Percentiles rank a stretch among this genome's conserved stretches.
Evolutionary conservation across 768 basidiomycete genomes (phyloP).

Genomic region (Mrakia blollopis): DNA sequence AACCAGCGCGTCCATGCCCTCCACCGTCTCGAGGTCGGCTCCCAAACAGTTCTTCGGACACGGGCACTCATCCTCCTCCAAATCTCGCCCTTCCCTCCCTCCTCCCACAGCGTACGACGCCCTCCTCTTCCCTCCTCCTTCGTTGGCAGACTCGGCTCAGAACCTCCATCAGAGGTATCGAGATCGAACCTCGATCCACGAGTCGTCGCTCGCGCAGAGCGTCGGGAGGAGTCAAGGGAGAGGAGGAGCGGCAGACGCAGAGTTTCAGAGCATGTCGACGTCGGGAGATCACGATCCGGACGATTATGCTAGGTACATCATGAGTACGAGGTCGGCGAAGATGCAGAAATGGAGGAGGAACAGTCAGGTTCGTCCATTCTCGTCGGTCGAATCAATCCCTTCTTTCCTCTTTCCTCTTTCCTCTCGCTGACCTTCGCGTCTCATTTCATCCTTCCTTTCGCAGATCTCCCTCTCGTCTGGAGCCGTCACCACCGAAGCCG

Average conservation of each 20-base stretch:
- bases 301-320: slow-evolving; percentile 43
- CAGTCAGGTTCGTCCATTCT: slow-evolving; percentile 9
- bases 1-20: background rate
- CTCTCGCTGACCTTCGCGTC: background rate
- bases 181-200: slow-evolving; percentile 31
- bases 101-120: background rate
- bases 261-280: background rate
- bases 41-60: slow-evolving; percentile 15
- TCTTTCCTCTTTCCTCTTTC: background rate
- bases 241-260: background rate
- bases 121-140: background rate
- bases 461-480: background rate
- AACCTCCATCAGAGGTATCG: slow-evolving; percentile 27
- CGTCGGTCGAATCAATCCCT: no score
- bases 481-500: background rate
- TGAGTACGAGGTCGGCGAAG: slow-evolving; percentile 48
- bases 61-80: background rate
- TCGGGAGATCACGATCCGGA: slow-evolving; percentile 16
- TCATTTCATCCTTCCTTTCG: background rate
- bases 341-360: slow-evolving; percentile 44
- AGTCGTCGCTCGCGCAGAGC: slow-evolving; percentile 5
- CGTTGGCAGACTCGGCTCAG: background rate
- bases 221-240: slow-evolving; percentile 1
- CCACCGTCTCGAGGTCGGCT: slow-evolving; percentile 9
- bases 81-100: slow-evolving; percentile 13